Evolutionary conservation across 176 grass and related monocot genomes (phyloP), one percentile per base, ranked within the genome.

Genomic region (Oryza nivara): DNA sequence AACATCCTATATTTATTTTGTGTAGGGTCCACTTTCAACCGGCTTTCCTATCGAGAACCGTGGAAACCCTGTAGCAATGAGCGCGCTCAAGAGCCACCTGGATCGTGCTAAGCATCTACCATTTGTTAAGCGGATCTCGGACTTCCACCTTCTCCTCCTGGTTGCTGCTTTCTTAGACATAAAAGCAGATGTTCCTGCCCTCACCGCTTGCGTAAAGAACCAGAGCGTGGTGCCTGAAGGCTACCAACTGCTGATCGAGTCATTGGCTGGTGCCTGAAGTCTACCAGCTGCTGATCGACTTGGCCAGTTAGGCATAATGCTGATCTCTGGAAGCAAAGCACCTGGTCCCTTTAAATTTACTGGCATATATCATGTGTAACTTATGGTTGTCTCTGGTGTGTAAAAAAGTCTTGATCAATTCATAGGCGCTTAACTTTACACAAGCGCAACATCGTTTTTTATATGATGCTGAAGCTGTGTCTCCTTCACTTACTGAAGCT

Each of bases 131-230:
- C 86, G 88, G 46, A 94, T 99, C 36, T 96, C 93, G 0, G 93
- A 99, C 67, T 99, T 99, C 77, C 96, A 96, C 83, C 46, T 99
- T 73, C 93, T 99, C 22, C 93, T 99, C 23, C 54, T 91, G 60
- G 45, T 95, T 6, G 44, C 96, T 51, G 87, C 23, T 63, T 86
- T 80, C 75, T 87, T 96, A 65, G 96, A 96, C 72, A 81, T 86
- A 67, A 89, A 92, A 26, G 48, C 88, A 45, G 96, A 99, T 11
- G 82, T 96, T 13, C 91, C 96, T 65, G 72, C 91, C 34, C 84
- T 99, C 22, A 76, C 91, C 2, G 89, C 83, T 5, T 96, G 89
- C 45, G 86, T 99, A 43, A 89, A 82, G 46, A 87, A 61, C 70
- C 91, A 94, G 75, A 79, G 83, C 20, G 63, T 82, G 2, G 84